Conservation (phyloP, 2,329 filamentous ascomycete species). For the Fusarium haematococcum region DNA sequence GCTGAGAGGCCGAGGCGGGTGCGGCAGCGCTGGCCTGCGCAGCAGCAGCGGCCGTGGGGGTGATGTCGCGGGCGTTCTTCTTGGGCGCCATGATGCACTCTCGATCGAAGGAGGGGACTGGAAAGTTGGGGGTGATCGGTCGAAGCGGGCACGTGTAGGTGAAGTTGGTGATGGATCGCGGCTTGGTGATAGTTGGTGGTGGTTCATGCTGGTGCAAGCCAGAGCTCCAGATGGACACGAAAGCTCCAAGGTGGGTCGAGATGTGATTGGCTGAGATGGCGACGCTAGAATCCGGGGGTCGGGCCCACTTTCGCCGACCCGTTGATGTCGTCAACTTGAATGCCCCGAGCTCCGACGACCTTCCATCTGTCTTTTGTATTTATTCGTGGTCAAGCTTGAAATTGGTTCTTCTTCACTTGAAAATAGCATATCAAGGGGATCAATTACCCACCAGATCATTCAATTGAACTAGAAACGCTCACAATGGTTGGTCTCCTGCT, state of each 20-base stretch:
- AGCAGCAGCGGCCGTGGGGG: constrained; percentile 50
- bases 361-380: not conserved
- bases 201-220: constrained; percentile 26
- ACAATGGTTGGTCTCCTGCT: constrained; percentile 21
- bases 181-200: constrained; percentile 14
- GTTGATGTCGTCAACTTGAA: constrained; percentile 32
- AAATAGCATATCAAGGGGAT: not conserved
- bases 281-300: constrained; percentile 22
- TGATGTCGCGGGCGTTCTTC: constrained; percentile 53
- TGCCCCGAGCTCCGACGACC: constrained; percentile 13
- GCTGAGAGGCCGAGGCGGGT: constrained; percentile 40
- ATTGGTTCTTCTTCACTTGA: not conserved
- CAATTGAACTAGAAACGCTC: not conserved
- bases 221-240: constrained; percentile 50
- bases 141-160: constrained; percentile 9
- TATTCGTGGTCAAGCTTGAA: not conserved
- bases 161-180: constrained; percentile 10
- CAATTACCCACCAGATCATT: not conserved
- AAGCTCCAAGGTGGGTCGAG: constrained; percentile 47
- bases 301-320: constrained; percentile 1
- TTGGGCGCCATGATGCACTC: constrained; percentile 63
- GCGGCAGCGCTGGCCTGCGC: constrained; percentile 46
- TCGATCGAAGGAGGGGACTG: not conserved
- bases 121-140: constrained; percentile 6
- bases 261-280: constrained; percentile 47